A percentile compares a stretch with the other conserved stretches of the same genome.
phyloP scores from a whole-genome alignment of 1,284 basidiomycete genomes.

The Heterobasidion annosum region DNA sequence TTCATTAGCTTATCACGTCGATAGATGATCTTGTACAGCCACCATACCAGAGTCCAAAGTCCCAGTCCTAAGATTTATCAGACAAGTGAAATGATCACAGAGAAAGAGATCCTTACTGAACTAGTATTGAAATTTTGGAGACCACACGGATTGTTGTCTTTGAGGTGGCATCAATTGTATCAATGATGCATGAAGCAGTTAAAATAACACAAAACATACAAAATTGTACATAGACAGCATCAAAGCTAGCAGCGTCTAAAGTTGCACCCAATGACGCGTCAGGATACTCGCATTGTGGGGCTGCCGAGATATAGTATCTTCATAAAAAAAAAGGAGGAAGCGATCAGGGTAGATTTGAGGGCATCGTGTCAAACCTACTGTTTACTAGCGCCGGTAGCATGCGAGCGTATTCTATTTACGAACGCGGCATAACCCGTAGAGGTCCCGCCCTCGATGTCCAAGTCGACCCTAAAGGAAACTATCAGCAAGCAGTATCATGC shows the following conservation, averaged over 20 bases:
- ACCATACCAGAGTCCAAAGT: constrained; percentile 41
- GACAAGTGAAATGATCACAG: not conserved
- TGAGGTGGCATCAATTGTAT: constrained; percentile 9
- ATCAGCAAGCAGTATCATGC: not conserved
- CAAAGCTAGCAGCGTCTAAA: constrained; percentile 43
- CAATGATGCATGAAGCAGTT: not conserved
- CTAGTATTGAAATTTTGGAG: constrained; percentile 31
- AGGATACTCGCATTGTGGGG: constrained; percentile 46
- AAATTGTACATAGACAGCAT: constrained; percentile 50
- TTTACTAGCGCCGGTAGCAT: constrained; percentile 41
- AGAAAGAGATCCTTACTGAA: constrained; percentile 22
- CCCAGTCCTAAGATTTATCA: constrained; percentile 30
- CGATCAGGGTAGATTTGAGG: not conserved
- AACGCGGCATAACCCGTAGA: constrained; percentile 49
- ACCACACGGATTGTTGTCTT: constrained; percentile 44
- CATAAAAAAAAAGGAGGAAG: not conserved
- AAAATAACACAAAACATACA: constrained; percentile 17
- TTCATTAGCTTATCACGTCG: not conserved
- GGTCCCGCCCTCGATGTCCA: constrained; percentile 59
- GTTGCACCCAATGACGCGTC: constrained; percentile 43
- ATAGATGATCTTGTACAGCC: too few species aligned
- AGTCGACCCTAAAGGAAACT: constrained; percentile 37
- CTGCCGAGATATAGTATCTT: constrained; percentile 54
- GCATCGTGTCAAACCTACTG: constrained; percentile 23
- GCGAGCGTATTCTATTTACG: constrained; percentile 45